phyloP scores from a whole-genome alignment of 2,329 filamentous ascomycete genomes.

The Lasiodiplodia gonubiensis region DNA sequence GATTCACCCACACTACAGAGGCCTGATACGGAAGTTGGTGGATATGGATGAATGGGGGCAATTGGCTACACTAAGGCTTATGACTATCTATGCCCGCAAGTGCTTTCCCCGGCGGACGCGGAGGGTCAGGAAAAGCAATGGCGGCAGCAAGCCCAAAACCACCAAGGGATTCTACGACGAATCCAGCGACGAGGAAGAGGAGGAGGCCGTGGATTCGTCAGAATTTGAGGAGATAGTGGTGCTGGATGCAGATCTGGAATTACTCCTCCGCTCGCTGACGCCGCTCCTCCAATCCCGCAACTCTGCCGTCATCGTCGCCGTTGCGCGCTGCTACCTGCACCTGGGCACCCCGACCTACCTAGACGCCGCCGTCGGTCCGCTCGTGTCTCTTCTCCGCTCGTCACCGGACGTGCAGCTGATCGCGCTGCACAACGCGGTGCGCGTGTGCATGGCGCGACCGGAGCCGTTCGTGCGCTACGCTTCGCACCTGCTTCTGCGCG shows the following conservation, averaged over 20 bases:
- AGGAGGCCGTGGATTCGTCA: slow-evolving; percentile 51
- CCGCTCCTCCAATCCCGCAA: slow-evolving; percentile 92
- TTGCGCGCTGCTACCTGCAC: slow-evolving; percentile 82
- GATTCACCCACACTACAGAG: slow-evolving; percentile 87
- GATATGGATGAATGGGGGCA: slow-evolving; percentile 99
- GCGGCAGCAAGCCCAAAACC: slow-evolving; percentile 43
- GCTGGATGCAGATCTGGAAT: slow-evolving; percentile 79
- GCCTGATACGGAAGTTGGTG: slow-evolving; percentile 84
- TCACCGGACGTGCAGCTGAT: slow-evolving; percentile 88
- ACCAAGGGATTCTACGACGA: slow-evolving; percentile 84
- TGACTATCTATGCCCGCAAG: slow-evolving; percentile 82
- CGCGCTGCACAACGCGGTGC: slow-evolving; percentile 91
- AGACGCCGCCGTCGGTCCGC: slow-evolving; percentile 75
- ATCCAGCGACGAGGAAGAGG: slow-evolving; percentile 51
- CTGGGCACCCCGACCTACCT: slow-evolving; percentile 81
- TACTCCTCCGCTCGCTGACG: slow-evolving; percentile 79
- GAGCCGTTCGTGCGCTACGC: slow-evolving; percentile 85
- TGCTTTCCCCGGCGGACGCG: slow-evolving; percentile 79
- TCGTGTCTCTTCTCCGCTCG: slow-evolving; percentile 83
- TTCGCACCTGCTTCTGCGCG: slow-evolving; percentile 85
- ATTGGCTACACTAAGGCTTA: slow-evolving; percentile 77
- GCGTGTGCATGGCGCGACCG: slow-evolving; percentile 80
- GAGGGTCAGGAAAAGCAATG: slow-evolving; percentile 59
- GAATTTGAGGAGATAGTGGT: slow-evolving; percentile 63
- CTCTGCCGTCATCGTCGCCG: slow-evolving; percentile 87